Conservation (phyloP, 768 basidiomycete species). For the Lentinus tigrinus region DNA sequence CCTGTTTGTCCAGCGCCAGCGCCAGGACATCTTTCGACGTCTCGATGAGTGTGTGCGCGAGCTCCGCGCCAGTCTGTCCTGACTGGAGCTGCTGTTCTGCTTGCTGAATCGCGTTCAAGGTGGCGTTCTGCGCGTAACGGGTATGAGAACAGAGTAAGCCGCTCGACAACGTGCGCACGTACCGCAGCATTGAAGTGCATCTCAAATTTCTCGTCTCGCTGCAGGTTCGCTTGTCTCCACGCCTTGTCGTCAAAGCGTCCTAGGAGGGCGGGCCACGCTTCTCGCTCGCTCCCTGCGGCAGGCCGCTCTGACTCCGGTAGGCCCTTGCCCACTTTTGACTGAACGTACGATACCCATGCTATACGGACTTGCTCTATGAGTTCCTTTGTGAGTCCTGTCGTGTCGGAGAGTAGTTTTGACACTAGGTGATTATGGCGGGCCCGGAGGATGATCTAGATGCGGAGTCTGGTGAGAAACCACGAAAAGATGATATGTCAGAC, state of each 20-base stretch:
- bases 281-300: conserved; percentile 47
- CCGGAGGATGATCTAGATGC: conserved; percentile 83
- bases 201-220: conserved; percentile 87
- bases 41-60: conserved; percentile 62
- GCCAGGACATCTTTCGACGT: conserved; percentile 78
- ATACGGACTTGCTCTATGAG: conserved; percentile 56
- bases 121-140: conserved; percentile 39
- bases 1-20: conserved; percentile 71
- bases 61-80: conserved; percentile 40
- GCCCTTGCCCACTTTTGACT: conserved; percentile 61
- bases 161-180: conserved; percentile 29
- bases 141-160: background rate
- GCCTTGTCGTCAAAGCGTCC: conserved; percentile 46
- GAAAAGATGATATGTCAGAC: background rate
- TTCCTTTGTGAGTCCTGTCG: conserved; percentile 50
- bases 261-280: conserved; percentile 52
- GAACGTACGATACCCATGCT: conserved; percentile 68
- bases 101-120: conserved; percentile 49
- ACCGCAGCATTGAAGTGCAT: conserved; percentile 85
- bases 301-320: conserved; percentile 52
- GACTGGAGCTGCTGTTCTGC: conserved; percentile 46
- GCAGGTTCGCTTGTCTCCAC: conserved; percentile 72
- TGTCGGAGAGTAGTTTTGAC: conserved; percentile 57
- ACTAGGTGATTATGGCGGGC: conserved; percentile 80
- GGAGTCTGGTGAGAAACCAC: background rate